phyloP scores from a whole-genome alignment of 2,329 filamentous ascomycete species.

The Rhynchosporium secalis region DNA sequence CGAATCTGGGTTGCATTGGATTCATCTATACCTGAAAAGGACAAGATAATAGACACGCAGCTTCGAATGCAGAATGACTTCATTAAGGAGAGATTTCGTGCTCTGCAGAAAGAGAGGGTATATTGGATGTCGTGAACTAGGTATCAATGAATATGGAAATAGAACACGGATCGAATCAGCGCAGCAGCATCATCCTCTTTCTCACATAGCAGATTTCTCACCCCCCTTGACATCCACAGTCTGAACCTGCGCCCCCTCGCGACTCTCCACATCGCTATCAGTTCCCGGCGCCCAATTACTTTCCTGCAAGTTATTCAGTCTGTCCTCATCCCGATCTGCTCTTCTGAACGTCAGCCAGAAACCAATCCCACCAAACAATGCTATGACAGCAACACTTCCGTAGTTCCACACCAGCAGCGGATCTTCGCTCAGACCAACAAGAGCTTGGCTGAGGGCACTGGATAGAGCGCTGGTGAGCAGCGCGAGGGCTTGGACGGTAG shows the following conservation, averaged over 20 bases:
- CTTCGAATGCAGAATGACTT: not conserved
- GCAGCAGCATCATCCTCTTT: not conserved
- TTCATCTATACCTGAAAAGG: not conserved
- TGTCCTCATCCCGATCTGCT: conserved; percentile 38
- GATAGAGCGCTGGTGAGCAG: conserved; percentile 59
- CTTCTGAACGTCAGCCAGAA: conserved; percentile 38
- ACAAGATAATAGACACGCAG: not conserved
- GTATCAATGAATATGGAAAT: not conserved
- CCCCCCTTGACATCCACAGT: conserved; percentile 1
- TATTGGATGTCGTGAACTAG: not conserved
- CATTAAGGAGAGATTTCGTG: not conserved
- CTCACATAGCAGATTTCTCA: conserved; percentile 6
- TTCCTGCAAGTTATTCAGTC: conserved; percentile 33
- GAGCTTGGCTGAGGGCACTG: conserved; percentile 44
- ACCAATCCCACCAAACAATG: conserved; percentile 32
- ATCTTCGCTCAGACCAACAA: conserved; percentile 43
- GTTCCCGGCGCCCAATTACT: conserved; percentile 9
- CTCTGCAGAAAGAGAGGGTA: not conserved
- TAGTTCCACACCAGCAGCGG: conserved; percentile 45
- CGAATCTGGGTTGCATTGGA: no score
- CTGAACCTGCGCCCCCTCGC: not conserved
- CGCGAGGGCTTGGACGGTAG: conserved; percentile 58
- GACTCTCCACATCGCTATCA: conserved; percentile 17
- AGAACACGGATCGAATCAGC: not conserved
- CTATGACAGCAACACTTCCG: conserved; percentile 32